Evolutionary conservation across 1,284 basidiomycete genomes (phyloP), one percentile per base, ranked within the genome.

Genomic region (Pascua sp.): DNA sequence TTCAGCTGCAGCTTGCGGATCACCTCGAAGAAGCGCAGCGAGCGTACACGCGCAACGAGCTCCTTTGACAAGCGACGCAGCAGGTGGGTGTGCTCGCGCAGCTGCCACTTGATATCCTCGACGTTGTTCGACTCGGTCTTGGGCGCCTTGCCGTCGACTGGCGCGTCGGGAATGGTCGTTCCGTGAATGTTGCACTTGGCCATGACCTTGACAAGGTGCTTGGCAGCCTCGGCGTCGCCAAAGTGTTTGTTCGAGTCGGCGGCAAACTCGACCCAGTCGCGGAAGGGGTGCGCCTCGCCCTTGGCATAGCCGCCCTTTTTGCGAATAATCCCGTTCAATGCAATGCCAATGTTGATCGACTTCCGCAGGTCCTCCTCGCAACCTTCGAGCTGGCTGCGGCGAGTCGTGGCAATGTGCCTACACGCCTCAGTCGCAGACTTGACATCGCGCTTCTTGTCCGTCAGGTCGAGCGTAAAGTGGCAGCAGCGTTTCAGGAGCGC

Each of bases 401-500:
- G 88, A 64, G 91, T 90, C 56, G 84, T 77, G 51, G 94, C 87
- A 65, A 97, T 95, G 67, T 91, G 85, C 66, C 95, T 89, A 75
- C 92, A 97, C 5, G 91, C 91, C 70, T 89, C 90, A 83, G 89
- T 88, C 1, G 91, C 86, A 24, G 72, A 69, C 51, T 70, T 71
- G 40, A 67, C 74, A 60, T 89, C 89, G 61, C 64, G 63, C 59
- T 67, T 69, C 59, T 61, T 84, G 52, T 83, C 80, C 17, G 83
- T 84, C 17, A 85, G 83, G 56, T 94, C 89, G 42, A 94, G 67
- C 0, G 83, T 69, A 75, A 95, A 95, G 73, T 95, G 92, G 9
- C 92, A 93, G 71, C 91, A 94, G 37, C 91, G 87, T 71, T 95
- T 95, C 55, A 95, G 81, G 4, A 95, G 81, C 0, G 92, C 92